Base-by-base conservation (phyloP, 495 filamentous ascomycete species). In the Podospora bellae-mahoneyi region DNA sequence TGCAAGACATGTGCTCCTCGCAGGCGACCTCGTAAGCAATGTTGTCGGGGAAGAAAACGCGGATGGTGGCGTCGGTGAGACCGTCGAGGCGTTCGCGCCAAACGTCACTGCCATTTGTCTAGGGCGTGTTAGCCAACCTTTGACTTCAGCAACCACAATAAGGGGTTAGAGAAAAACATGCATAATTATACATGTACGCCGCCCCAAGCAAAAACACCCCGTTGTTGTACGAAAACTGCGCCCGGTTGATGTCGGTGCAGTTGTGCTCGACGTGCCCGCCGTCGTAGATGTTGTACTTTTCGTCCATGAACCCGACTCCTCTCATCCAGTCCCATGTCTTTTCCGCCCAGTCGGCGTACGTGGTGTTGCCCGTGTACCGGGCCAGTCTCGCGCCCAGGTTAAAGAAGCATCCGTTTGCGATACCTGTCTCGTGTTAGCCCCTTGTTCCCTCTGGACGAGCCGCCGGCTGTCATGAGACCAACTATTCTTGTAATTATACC, bases 401-500 rank as follows among this genome's bases (percentile, higher is more conserved):
- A 79, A 97, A 96, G 80, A 94, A 94, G 68, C 90, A 88, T 23
- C 91, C 93, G 69, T 93, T 95, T 3, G 90, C 90, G 68, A 95
- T 91, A 23, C 78, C 81, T 81, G 48, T 53, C 4, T 10, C 48
- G 5, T 60, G 69, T 75, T 66, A 75, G 76, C 60, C 6, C 3
- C 56, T 66, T 34, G 0, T 28, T 0, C n/a, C 60, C 20, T 23
- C 20, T 23, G 1, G 20, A 1, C 20, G 20, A 23, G 20, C 20
- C 20, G 20, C 20, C 20, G 20, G 55, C 54, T 10, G 19, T 9
- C 0, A 30, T 23, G 20, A 23, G 20, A 20, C 78, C 77, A 68
- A 82, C 91, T 88, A 77, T 96, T 97, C 81, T 96, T 96, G 82
- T 97, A 96, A 73, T 89, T 86, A 70, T 91, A 97, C 16, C 93